Evolutionary conservation across 345 rosid species (phyloP), one percentile per base, ranked within the genome.

Genomic region (Aegle marmelos): DNA sequence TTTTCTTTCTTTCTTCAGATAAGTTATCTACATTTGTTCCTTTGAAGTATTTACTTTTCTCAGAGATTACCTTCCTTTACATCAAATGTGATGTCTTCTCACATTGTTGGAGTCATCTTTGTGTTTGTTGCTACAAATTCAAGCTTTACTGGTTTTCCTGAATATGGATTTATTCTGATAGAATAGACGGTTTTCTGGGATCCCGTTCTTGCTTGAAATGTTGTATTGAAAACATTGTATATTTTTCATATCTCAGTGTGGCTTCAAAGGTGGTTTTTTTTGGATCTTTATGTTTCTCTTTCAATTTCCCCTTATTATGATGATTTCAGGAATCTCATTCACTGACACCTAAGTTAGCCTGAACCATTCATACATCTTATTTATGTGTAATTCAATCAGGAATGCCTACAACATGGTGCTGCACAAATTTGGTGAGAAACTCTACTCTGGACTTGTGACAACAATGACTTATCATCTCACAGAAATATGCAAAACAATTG

Each of bases 351-450:
- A n/a, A 41, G 19, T 41, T 34, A 6, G 33, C 72, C 30, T 25
- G 72, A 41, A 24, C 5, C 54, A 24, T 61, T 66, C 58, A 57
- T 67, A 65, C 36, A 56, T 77, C 77, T 74, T 68, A 76, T 28
- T 30, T 61, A 6, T 17, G 31, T 60, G 34, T 21, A n/a, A 39
- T 27, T 31, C 48, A 8, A 73, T 48, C 80, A 91, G 91, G 85
- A 91, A 88, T 77, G 95, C 95, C 7, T 91, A 88, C 83, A 91
- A 89, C 73, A 91, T 91, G 95, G 95, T 91, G 75, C 90, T 89
- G 71, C 90, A 91, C 84, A 89, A 91, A 83, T 89, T 86, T 72
- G 95, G 93, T 27, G 95, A 91, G 83, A 88, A 88, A 80, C 80
- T 91, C 27, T 89, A 89, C 79, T 77, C 83, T 14, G 93, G 93